Conservation (phyloP, 108 stramenopile species). For the Epithemia pelagica region DNA sequence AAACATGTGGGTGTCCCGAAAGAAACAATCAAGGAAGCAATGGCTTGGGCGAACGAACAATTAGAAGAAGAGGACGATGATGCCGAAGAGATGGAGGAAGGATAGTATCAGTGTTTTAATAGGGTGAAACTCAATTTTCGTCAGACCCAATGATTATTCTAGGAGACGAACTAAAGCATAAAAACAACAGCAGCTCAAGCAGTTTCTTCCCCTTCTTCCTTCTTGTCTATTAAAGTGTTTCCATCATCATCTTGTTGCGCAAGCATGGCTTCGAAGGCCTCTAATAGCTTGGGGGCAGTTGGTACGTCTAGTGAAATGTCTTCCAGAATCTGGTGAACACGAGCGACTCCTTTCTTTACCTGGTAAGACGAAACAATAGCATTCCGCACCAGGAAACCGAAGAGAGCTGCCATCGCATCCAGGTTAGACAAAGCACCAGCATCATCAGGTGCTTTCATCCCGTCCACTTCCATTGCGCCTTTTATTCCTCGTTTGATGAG, state of each 20-base stretch:
- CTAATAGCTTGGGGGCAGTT: constrained; percentile 49
- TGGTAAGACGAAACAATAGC: constrained; percentile 77
- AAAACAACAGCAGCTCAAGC: no score
- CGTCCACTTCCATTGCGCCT: constrained; percentile 82
- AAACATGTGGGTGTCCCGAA: constrained; percentile 85
- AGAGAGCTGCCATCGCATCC: constrained; percentile 83
- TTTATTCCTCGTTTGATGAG: constrained; percentile 93
- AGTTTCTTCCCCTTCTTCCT: background rate
- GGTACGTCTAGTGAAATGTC: constrained; percentile 78
- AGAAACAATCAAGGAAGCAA: constrained; percentile 63
- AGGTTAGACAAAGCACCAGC: constrained; percentile 23
- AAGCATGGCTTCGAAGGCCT: constrained; percentile 64
- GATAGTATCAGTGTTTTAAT: background rate
- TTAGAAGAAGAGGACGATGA: constrained; percentile 84
- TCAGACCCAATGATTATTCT: background rate
- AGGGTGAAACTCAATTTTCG: background rate
- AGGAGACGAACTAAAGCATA: no score
- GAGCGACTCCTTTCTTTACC: constrained; percentile 69
- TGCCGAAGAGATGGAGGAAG: constrained; percentile 68
- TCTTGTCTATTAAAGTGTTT: background rate
- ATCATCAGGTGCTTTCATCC: constrained; percentile 39
- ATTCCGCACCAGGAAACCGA: constrained; percentile 59
- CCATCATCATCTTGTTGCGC: constrained; percentile 27
- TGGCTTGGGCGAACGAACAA: constrained; percentile 85
- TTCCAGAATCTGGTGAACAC: constrained; percentile 52